phyloP scores from a whole-genome alignment of 805 yeast genomes.

The Metschnikowia similis region DNA sequence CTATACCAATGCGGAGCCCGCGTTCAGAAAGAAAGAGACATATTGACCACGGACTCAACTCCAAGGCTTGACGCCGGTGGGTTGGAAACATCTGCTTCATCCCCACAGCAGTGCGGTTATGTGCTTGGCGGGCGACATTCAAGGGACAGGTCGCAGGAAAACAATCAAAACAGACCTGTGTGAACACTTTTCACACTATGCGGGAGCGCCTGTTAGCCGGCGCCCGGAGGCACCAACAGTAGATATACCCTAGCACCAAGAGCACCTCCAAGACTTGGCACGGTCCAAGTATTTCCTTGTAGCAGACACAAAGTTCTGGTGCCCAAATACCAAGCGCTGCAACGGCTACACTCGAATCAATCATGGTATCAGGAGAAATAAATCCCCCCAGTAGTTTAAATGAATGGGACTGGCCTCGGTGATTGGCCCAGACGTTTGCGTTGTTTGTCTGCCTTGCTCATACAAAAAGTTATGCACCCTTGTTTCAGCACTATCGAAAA shows the following conservation, averaged over 20 bases:
- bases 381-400: too few relatives aligned
- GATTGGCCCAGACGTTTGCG: not conserved
- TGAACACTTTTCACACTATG: not conserved
- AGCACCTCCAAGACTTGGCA: not conserved
- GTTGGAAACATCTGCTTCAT: not conserved
- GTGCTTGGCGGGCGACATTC: constrained; percentile 3
- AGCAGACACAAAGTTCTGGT: not conserved
- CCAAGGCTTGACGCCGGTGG: not conserved
- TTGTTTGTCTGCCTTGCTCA: not conserved
- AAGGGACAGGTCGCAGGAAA: constrained; percentile 3
- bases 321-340: not conserved
- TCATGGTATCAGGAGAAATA: too few relatives aligned
- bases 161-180: not conserved
- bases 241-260: not conserved
- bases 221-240: not conserved
- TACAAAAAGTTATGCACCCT: not conserved
- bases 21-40: not conserved
- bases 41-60: not conserved
- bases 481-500: not conserved
- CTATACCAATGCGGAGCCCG: constrained; percentile 5
- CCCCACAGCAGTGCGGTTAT: not conserved
- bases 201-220: not conserved
- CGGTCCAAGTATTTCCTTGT: too few relatives aligned
- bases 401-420: too few relatives aligned
- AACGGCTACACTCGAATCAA: too few relatives aligned